Evolutionary conservation across 371 early-diverging fungal genomes (phyloP), one percentile per base, ranked within the genome.

Genomic region (Rhizopus stolonifer): DNA sequence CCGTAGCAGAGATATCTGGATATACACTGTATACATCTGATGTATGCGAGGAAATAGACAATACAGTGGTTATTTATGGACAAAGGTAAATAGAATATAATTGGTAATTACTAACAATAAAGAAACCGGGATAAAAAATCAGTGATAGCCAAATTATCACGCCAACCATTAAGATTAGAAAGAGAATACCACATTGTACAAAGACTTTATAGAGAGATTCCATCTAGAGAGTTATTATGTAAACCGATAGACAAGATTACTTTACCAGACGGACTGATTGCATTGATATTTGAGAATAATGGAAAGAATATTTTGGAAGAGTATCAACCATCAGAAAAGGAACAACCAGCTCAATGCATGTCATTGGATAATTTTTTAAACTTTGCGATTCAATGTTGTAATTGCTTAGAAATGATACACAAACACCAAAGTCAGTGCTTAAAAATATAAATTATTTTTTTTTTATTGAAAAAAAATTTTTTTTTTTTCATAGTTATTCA

Each of bases 171-270:
- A 44, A 56, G 68, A 31, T 52, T 75, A 40, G 75, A 75, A 61
- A 58, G 75, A 60, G 75, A 75, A 55, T 75, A 65, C 49, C 75
- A 75, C 39, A 75, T 69, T 44, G 61, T 69, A 24, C 67, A 69
- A 50, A 69, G 71, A 26, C 49, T 75, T 15, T 71, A 67, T 33
- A 54, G 51, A 36, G 62, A 69, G 36, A 19, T 52, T n/a, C 45
- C 58, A 11, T 63, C 65, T 36, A 64, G 56, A 32, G 60, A 62
- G 29, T 32, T 65, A 2, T 40, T 75, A 18, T 69, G 69, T 38
- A 67, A 63, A 50, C 75, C 75, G n/a, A 46, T 75, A 11, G 75
- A 75, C 17, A 71, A 67, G 39, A 29, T 67, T 1, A 48, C 54
- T 1, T 33, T 71, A 15, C 40, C 68, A 1, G 25, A 54, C 19